Evolutionary conservation across 2,329 filamentous ascomycete genomes (phyloP), one percentile per base, ranked within the genome.

Genomic region (Microthyrium microscopicum): DNA sequence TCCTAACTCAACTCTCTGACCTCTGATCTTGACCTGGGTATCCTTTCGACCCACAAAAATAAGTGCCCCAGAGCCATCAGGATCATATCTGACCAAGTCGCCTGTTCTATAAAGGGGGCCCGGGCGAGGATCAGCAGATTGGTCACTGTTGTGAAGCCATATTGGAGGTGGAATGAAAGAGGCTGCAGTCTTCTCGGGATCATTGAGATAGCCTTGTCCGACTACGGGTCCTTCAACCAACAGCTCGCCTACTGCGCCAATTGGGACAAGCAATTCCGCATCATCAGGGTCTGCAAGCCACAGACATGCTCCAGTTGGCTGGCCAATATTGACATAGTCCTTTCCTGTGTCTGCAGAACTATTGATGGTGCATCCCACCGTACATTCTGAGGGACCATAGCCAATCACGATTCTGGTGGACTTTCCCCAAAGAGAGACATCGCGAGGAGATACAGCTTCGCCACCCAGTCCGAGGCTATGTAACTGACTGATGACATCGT

Each of bases 21-120:
- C 83, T 28, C 81, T 68, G 8, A 92, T 62, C 49, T 91, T 92
- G 35, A 89, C 62, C 51, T 91, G 81, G 38, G 78, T 77, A 44
- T 91, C 83, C 16, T 76, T 61, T 24, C 82, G 68, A 9, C 82
- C 80, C 8, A 71, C 55, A 26, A 89, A 81, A 4, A 80, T 54
- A 5, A 94, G 60, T 0, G 74, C 77, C 1, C 83, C 82, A 38
- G 35, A 37, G 0, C 80, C 78, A 47, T 91, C 79, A 0, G 73
- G 62, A 8, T 93, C 66, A 56, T 93, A 68, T 16, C 82, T 66
- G 0, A 83, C 85, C 44, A 83, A 64, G 46, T 94, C 84, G 0
- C 85, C 84, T 22, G 77, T 84, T 9, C 80, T 70, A 47, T 92
- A 93, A 1, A 94, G 54, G 2, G 73, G 70, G 2, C 84, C 84